These are phyloP conservation scores for Arthroderma uncinatum DNA, from an alignment of 2,329 filamentous ascomycete genomes.

Conservation along the genomic window DNA sequence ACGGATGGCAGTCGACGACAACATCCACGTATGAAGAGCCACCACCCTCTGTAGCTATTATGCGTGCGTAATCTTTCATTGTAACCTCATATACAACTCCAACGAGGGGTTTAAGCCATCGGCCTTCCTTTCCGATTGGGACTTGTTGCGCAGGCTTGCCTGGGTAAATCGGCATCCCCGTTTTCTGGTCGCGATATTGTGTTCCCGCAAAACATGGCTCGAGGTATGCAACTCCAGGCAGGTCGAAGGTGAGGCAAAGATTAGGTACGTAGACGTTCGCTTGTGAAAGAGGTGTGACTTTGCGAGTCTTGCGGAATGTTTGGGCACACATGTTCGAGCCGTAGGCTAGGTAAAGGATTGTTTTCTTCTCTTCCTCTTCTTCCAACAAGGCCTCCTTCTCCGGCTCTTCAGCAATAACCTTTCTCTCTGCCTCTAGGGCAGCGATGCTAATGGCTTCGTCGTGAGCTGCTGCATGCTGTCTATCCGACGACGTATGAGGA, in stretches of 20 bases:
- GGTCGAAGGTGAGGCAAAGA: slow-evolving; percentile 69
- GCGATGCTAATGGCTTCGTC: slow-evolving; percentile 20
- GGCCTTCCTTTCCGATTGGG: slow-evolving; percentile 21
- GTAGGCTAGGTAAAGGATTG: slow-evolving; percentile 74
- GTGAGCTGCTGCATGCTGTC: slow-evolving; percentile 18
- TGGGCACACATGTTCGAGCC: slow-evolving; percentile 76
- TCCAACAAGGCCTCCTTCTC: slow-evolving; percentile 5
- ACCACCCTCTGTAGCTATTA: slow-evolving; percentile 83
- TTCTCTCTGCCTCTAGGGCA: slow-evolving; percentile 6
- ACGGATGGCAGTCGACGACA: slow-evolving; percentile 61
- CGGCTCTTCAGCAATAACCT: slow-evolving; percentile 17
- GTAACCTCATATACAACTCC: slow-evolving; percentile 96
- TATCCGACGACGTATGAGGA: slow-evolving; percentile 16
- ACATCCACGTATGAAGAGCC: slow-evolving; percentile 78
- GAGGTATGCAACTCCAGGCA: slow-evolving; percentile 71
- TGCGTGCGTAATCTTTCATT: slow-evolving; percentile 64
- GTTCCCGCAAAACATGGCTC: slow-evolving; percentile 93
- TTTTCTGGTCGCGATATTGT: slow-evolving; percentile 41
- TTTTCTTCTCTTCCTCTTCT: slow-evolving; percentile 26
- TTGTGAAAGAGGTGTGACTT: slow-evolving; percentile 69
- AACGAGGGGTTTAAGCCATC: slow-evolving; percentile 72
- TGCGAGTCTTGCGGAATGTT: slow-evolving; percentile 66
- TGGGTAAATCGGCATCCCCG: slow-evolving; percentile 5
- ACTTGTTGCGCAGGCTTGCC: not conserved
- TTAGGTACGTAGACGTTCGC: slow-evolving; percentile 72